These are phyloP conservation scores for Talaromyces marneffei DNA, from an alignment of 2,329 filamentous ascomycete species.

Conservation along the genomic window DNA sequence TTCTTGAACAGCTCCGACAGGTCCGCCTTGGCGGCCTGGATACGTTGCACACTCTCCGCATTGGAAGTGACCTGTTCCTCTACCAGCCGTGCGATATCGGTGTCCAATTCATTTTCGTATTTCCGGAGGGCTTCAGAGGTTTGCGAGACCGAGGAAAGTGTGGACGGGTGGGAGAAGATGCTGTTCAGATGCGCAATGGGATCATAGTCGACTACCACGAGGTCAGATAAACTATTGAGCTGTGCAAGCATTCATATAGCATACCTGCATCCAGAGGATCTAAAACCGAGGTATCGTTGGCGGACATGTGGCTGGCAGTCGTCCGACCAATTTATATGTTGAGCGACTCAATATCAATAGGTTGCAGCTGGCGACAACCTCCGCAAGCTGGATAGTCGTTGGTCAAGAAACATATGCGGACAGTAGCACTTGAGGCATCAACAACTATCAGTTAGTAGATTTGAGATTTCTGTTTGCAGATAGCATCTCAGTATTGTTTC, in stretches of 20 bases:
- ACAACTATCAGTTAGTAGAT: neutral
- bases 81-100: conserved; percentile 67
- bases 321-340: conserved; percentile 27
- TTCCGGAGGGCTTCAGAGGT: conserved; percentile 67
- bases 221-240: conserved; percentile 8
- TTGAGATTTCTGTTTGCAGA: neutral
- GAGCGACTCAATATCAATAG: neutral
- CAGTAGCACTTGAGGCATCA: neutral
- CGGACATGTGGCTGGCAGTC: conserved; percentile 33
- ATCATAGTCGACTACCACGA: conserved; percentile 69
- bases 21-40: conserved; percentile 85
- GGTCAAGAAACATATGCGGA: conserved; percentile 7
- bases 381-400: conserved; percentile 14
- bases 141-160: conserved; percentile 67
- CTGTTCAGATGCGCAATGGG: conserved; percentile 88
- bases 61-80: conserved; percentile 75
- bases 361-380: conserved; percentile 10
- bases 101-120: conserved; percentile 76
- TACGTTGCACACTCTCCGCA: conserved; percentile 80
- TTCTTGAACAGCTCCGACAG: conserved; percentile 85
- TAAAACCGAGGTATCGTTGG: conserved; percentile 31
- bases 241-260: conserved; percentile 10
- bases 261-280: conserved; percentile 44
- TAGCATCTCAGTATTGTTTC: neutral
- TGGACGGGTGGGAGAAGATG: conserved; percentile 84